A percentile compares a stretch with the other conserved stretches of the same genome.
These are phyloP conservation scores for Litsea cubeba DNA, from an alignment of 164 flowering plant genomes.

Conservation along the genomic window DNA sequence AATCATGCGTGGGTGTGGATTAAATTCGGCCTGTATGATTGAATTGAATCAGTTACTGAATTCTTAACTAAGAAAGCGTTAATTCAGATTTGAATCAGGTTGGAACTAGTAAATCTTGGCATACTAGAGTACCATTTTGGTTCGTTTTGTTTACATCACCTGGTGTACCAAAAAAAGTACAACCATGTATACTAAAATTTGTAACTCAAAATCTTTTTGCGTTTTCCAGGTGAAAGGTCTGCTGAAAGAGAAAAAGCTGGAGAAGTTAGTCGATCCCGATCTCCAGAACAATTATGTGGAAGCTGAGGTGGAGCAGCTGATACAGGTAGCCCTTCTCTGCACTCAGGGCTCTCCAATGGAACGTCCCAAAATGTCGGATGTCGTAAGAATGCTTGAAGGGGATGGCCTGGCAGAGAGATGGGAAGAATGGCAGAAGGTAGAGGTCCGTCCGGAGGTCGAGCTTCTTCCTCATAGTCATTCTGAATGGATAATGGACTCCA, in stretches of 20 bases:
- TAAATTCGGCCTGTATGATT: no score
- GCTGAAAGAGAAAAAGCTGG: constrained; percentile 81
- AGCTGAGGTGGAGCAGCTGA: constrained; percentile 85
- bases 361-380: constrained; percentile 96
- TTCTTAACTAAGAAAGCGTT: no score
- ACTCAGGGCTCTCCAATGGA: constrained; percentile 89
- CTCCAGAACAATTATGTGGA: constrained; percentile 67
- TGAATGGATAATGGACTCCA: constrained; percentile 82
- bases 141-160: no score
- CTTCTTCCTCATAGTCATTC: constrained; percentile 50
- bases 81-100: no score
- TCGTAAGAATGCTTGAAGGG: constrained; percentile 96
- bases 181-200: no score
- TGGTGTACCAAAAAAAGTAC: no score
- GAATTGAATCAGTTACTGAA: no score
- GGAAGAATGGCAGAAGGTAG: constrained; percentile 98
- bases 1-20: no score
- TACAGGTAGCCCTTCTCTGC: constrained; percentile 88
- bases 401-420: constrained; percentile 96
- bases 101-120: no score
- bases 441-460: constrained; percentile 72
- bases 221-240: constrained; percentile 80
- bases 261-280: constrained; percentile 84
- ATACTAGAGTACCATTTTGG: no score
- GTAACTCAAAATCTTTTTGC: neutral